Evolutionary conservation across 768 basidiomycete species (phyloP), one percentile per base, ranked within the genome.

Genomic region (Pisolithus albus): DNA sequence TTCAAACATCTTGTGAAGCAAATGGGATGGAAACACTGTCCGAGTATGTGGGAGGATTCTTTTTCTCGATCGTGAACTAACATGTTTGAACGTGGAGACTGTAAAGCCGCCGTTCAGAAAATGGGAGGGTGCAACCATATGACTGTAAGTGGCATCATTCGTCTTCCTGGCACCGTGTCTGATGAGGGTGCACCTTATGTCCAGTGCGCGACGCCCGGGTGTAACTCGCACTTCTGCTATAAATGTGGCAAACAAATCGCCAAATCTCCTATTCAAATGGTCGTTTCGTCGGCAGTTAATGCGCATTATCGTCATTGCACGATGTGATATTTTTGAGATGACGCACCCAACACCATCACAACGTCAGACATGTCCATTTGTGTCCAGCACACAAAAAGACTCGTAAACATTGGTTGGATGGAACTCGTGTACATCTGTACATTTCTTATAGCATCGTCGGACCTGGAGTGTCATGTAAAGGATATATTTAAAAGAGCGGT

Each of bases 1-100:
- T 67, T 84, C 13, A 69, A 75, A 7, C 64, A 71, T 40, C 61
- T 81, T 30, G 78, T 82, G 72, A 61, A 58, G 34, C 60, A 70
- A 46, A 67, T 72, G 50, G 82, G 82, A 6, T 85, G 83, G 83
- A 82, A 78, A 53, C 71, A 75, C 51, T 85, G 83, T 61, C 78
- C 84, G 52, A 79, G 83, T 70, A 58, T 57, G 71, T 52, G 11
- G 23, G 15, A 42, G 23, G 50, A 13, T 4, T 26, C 24, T 34
- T 11, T 2, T 11, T 7, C 34, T 21, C 21, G 7, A 9, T 15
- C 42, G n/a, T 23, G 39, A 21, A 28, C 37, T 59, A 18, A 50
- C 34, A 5, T 15, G 38, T 18, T 3, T 7, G 21, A n/a, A 23
- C 16, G 30, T 28, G 2, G 54, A 74, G 75, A 69, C 23, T 75